Percentiles rank a stretch among this genome's conserved stretches.
Conservation (phyloP, 139 green algal genomes). For the Microglena sp. region DNA sequence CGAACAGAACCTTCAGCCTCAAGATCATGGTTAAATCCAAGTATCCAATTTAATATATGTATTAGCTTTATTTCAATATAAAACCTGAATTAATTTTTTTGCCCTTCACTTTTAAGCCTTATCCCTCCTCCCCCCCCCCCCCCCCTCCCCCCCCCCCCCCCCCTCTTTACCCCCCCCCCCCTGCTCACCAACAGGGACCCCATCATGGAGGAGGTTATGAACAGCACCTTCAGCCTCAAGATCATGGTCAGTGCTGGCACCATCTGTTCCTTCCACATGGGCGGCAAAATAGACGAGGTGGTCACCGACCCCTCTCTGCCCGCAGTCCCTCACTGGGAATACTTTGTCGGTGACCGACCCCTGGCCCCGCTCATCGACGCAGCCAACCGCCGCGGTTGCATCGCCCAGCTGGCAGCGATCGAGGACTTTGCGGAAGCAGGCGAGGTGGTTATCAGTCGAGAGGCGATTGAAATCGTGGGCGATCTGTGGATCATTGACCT, state of each 20-base stretch:
- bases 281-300: slow-evolving; percentile 39
- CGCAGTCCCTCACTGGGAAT: slow-evolving; percentile 59
- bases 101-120: too few species aligned
- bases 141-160: too few species aligned
- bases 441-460: slow-evolving; percentile 37
- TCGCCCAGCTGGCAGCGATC: slow-evolving; percentile 39
- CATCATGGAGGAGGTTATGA: slow-evolving; percentile 23
- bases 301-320: slow-evolving; percentile 15
- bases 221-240: slow-evolving; percentile 32
- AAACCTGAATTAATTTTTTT: too few species aligned
- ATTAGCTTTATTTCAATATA: too few species aligned
- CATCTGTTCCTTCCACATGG: slow-evolving; percentile 58
- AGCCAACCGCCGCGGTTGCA: slow-evolving; percentile 20
- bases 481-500: neutral
- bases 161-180: too few species aligned
- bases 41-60: too few species aligned
- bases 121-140: too few species aligned
- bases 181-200: slow-evolving; percentile 8
- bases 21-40: too few species aligned
- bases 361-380: slow-evolving; percentile 25
- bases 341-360: slow-evolving; percentile 58
- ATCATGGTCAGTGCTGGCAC: slow-evolving; percentile 50
- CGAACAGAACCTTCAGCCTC: slow-evolving; percentile 16
- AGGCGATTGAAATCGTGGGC: slow-evolving; percentile 24
- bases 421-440: slow-evolving; percentile 34